A percentile compares a stretch with the other conserved stretches of the same genome.
Conservation (phyloP, 352 stramenopile species). For the Phytophthora pini region DNA sequence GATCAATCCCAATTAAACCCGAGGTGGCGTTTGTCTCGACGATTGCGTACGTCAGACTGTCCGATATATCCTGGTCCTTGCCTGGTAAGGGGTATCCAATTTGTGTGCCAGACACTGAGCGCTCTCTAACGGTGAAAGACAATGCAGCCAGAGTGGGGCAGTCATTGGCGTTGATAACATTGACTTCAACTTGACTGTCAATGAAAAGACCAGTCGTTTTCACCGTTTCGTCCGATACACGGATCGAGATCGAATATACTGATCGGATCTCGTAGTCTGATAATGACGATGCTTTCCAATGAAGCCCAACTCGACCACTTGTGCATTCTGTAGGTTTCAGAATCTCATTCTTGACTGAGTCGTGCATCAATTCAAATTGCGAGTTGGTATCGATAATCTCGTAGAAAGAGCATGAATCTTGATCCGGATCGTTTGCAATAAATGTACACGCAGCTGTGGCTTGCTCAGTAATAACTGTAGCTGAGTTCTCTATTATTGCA, state of each 20-base stretch:
- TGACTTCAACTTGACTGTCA: constrained; percentile 36
- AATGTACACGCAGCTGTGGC: constrained; percentile 38
- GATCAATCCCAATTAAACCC: constrained; percentile 53
- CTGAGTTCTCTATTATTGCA: constrained; percentile 55
- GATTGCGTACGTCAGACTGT: constrained; percentile 57
- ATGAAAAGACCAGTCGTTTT: constrained; percentile 35
- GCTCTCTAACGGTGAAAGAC: constrained; percentile 54
- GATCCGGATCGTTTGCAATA: constrained; percentile 50
- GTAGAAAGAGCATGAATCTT: constrained; percentile 53
- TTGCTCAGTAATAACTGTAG: constrained; percentile 23
- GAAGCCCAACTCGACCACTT: constrained; percentile 12
- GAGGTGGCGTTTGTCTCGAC: constrained; percentile 23
- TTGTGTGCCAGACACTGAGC: constrained; percentile 27
- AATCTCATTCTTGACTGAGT: neutral
- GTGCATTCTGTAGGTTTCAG: constrained; percentile 18
- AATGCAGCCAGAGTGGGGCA: constrained; percentile 51
- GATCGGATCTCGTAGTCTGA: constrained; percentile 49
- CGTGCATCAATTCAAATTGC: constrained; percentile 15
- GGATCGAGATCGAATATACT: constrained; percentile 40
- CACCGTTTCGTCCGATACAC: constrained; percentile 44
- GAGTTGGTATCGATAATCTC: constrained; percentile 30
- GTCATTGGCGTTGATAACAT: constrained; percentile 60
- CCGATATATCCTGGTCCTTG: constrained; percentile 56
- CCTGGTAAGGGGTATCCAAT: constrained; percentile 63
- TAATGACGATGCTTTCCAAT: constrained; percentile 14